phyloP scores from a whole-genome alignment of 2,329 filamentous ascomycete species.

The Fusarium aywerte region DNA sequence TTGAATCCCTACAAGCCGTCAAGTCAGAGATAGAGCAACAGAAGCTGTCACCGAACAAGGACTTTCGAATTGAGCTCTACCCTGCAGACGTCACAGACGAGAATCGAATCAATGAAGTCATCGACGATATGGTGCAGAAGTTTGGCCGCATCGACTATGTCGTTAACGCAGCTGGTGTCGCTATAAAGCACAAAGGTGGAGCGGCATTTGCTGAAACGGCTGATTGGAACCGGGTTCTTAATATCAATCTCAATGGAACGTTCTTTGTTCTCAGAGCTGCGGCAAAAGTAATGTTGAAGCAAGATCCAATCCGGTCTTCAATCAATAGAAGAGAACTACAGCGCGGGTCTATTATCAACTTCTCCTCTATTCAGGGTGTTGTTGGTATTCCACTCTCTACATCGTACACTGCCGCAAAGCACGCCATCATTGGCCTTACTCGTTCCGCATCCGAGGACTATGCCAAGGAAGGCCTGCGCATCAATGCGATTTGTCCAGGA shows the following conservation, averaged over 20 bases:
- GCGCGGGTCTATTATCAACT: conserved; percentile 36
- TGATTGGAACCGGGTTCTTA: conserved; percentile 55
- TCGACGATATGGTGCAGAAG: conserved; percentile 42
- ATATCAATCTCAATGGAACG: conserved; percentile 57
- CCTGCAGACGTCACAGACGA: conserved; percentile 49
- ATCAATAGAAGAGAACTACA: conserved; percentile 46
- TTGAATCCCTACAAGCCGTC: conserved; percentile 25
- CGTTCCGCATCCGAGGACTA: conserved; percentile 56
- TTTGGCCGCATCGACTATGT: conserved; percentile 56
- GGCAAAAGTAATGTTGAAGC: conserved; percentile 56
- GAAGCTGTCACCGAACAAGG: background rate
- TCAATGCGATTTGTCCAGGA: conserved; percentile 52
- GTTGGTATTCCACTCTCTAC: conserved; percentile 32
- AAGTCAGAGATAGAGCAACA: conserved; percentile 39
- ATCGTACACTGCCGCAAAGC: conserved; percentile 36
- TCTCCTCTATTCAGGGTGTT: conserved; percentile 34
- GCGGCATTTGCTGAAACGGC: conserved; percentile 50
- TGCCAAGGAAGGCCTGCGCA: conserved; percentile 52
- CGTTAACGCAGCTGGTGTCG: conserved; percentile 55
- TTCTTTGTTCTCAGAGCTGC: conserved; percentile 56
- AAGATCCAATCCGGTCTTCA: conserved; percentile 52
- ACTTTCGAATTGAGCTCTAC: conserved; percentile 15
- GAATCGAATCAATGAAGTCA: conserved; percentile 29
- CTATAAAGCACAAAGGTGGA: conserved; percentile 52
- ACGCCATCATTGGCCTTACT: conserved; percentile 34